Evolutionary conservation across 805 yeast species (phyloP).

Genomic region (Barnettozyma populi): DNA sequence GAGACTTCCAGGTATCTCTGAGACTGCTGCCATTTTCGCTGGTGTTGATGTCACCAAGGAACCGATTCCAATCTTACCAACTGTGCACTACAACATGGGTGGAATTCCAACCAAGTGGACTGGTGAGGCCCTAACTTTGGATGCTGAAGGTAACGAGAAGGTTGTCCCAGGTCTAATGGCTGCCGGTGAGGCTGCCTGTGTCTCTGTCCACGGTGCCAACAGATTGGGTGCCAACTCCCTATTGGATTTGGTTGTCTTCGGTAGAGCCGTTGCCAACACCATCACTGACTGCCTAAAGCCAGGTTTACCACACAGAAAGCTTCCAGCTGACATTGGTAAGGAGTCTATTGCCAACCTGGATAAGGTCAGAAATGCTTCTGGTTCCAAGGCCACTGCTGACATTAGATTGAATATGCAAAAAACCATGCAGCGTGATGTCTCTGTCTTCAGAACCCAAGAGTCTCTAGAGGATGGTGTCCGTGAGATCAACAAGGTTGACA

Average conservation of each 20-base stretch:
- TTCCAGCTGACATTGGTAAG: slow-evolving; percentile 82
- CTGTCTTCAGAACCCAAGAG: slow-evolving; percentile 93
- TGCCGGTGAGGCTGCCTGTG: slow-evolving; percentile 99
- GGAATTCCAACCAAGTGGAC: slow-evolving; percentile 98
- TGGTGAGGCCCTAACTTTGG: slow-evolving; percentile 86
- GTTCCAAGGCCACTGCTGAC: slow-evolving; percentile 77
- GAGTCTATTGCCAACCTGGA: slow-evolving; percentile 90
- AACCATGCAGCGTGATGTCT: slow-evolving; percentile 94
- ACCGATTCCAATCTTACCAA: slow-evolving; percentile 97
- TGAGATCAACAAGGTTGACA: slow-evolving; percentile 71
- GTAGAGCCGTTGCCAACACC: slow-evolving; percentile 96
- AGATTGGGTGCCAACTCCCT: slow-evolving; percentile 98
- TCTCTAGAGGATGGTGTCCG: slow-evolving; percentile 88
- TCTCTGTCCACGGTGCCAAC: slow-evolving; percentile 98
- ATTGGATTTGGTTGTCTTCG: slow-evolving; percentile 93
- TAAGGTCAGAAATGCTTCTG: slow-evolving; percentile 77
- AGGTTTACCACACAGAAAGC: slow-evolving; percentile 77
- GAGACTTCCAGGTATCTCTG: slow-evolving; percentile 98
- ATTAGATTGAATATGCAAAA: slow-evolving; percentile 91
- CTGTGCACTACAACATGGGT: slow-evolving; percentile 99
- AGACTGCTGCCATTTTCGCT: slow-evolving; percentile 96
- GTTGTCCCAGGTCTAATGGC: slow-evolving; percentile 92
- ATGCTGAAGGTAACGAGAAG: slow-evolving; percentile 82
- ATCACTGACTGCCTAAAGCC: slow-evolving; percentile 82
- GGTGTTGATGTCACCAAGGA: slow-evolving; percentile 99